Evolutionary conservation across 805 yeast genomes (phyloP).

Genomic region (Grigorovia yakushimaensis): DNA sequence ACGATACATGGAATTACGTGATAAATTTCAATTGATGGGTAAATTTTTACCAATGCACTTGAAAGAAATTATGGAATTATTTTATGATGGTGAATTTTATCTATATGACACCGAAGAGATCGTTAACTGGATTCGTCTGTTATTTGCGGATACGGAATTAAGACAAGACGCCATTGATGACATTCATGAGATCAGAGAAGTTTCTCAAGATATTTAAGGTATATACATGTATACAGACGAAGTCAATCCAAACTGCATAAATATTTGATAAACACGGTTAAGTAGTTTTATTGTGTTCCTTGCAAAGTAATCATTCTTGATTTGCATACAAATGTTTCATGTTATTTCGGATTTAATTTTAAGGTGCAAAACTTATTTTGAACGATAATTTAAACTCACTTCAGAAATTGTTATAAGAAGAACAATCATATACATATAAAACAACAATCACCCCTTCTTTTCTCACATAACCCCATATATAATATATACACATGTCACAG

Average conservation of each 20-base stretch:
- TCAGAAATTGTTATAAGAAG: too few relatives aligned
- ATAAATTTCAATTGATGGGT: constrained; percentile 21
- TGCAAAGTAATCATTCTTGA: neutral
- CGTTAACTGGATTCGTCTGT: constrained; percentile 27
- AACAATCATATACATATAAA: too few relatives aligned
- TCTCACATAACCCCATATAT: neutral
- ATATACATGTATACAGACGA: too few relatives aligned
- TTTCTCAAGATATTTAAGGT: constrained; percentile 33
- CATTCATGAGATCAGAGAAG: constrained; percentile 34
- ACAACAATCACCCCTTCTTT: too few relatives aligned
- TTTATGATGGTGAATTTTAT: constrained; percentile 34
- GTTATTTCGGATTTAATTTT: neutral
- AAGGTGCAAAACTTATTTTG: neutral
- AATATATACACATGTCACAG: constrained; percentile 27
- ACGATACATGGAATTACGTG: constrained; percentile 19
- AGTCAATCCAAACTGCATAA: too few relatives aligned
- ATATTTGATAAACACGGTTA: neutral
- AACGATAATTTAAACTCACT: too few relatives aligned
- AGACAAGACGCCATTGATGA: constrained; percentile 30
- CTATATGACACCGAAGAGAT: constrained; percentile 31
- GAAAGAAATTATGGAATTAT: constrained; percentile 33
- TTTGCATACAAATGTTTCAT: neutral
- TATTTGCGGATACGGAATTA: constrained; percentile 34
- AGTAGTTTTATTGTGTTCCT: neutral
- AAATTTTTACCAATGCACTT: constrained; percentile 30